A percentile compares a stretch with the other conserved stretches of the same genome.
These are phyloP conservation scores for Salisapilia sapeloensis DNA, from an alignment of 352 stramenopile genomes.

Conservation along the genomic window DNA sequence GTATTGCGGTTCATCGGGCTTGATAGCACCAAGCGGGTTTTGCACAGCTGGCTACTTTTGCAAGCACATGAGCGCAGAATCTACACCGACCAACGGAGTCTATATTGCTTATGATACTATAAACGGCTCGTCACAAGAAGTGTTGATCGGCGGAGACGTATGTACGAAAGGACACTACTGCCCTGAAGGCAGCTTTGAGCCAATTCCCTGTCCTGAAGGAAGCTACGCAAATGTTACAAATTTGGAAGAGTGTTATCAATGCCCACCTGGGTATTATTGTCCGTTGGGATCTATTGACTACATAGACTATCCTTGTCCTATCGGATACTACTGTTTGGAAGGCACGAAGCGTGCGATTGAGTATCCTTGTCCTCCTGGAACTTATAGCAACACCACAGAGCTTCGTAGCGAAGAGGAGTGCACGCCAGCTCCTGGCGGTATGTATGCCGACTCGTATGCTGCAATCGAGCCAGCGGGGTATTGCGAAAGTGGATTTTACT, in stretches of 20 bases:
- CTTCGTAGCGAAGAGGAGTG: slow-evolving; percentile 33
- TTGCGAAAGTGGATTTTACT: slow-evolving; percentile 79
- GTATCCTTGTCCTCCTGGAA: slow-evolving; percentile 62
- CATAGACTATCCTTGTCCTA: slow-evolving; percentile 31
- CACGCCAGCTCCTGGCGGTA: slow-evolving; percentile 40
- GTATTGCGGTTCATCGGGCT: slow-evolving; percentile 16
- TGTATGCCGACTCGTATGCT: slow-evolving; percentile 32
- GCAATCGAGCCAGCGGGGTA: slow-evolving; percentile 20
- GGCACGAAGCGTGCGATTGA: slow-evolving; percentile 28
- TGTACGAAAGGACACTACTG: slow-evolving; percentile 42
- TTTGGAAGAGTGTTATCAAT: slow-evolving; percentile 11
- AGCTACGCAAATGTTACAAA: slow-evolving; percentile 14
- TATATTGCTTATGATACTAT: not conserved
- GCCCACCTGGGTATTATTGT: slow-evolving; percentile 26
- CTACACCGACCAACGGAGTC: slow-evolving; percentile 2
- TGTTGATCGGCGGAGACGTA: slow-evolving; percentile 11
- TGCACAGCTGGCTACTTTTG: slow-evolving; percentile 23
- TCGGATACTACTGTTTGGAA: slow-evolving; percentile 68
- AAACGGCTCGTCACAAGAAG: slow-evolving; percentile 1
- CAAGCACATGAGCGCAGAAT: slow-evolving; percentile 1
- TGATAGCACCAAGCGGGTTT: slow-evolving; percentile 15
- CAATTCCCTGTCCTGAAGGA: slow-evolving; percentile 19
- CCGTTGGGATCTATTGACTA: slow-evolving; percentile 21
- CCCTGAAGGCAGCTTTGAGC: slow-evolving; percentile 11
- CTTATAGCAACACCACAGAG: slow-evolving; percentile 39